These are phyloP conservation scores for Boletus reticulatus DNA, from an alignment of 768 basidiomycete species.

Conservation along the genomic window DNA sequence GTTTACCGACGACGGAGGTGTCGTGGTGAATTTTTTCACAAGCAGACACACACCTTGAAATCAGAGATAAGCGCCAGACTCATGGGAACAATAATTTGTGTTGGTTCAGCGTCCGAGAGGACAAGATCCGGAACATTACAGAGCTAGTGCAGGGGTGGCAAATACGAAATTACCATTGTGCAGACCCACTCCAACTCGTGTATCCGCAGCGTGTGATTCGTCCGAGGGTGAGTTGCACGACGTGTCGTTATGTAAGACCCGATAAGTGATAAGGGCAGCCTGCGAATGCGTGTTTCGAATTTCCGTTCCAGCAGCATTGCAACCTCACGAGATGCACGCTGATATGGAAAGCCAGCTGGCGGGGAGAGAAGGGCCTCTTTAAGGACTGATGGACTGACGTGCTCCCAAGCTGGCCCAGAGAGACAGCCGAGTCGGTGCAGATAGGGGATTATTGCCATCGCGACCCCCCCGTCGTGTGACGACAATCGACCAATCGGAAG, in stretches of 20 bases:
- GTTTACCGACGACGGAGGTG: too few species aligned
- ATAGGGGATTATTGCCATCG: slow-evolving; percentile 10
- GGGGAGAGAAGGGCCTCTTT: not conserved
- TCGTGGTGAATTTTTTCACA: too few species aligned
- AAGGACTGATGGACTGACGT: not conserved
- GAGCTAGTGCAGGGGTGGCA: too few species aligned
- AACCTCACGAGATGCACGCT: not conserved
- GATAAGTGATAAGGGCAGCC: slow-evolving; percentile 13
- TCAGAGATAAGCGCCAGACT: too few species aligned
- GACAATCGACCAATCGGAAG: slow-evolving; percentile 19
- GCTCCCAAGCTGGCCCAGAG: not conserved
- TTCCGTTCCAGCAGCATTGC: not conserved
- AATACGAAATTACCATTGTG: too few species aligned
- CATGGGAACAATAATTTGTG: too few species aligned
- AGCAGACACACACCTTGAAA: too few species aligned
- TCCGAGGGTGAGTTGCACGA: too few species aligned
- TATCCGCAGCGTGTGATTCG: too few species aligned
- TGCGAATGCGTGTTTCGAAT: not conserved
- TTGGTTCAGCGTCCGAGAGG: too few species aligned
- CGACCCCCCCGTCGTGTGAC: slow-evolving; percentile 20
- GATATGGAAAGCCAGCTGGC: slow-evolving; percentile 5
- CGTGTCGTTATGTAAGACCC: not conserved
- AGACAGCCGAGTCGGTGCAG: slow-evolving; percentile 4
- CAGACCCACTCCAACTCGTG: too few species aligned
- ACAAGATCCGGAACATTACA: too few species aligned